Evolutionary conservation across 257 asterid genomes (phyloP).

Genomic region (Jaltomata sinuosa): DNA sequence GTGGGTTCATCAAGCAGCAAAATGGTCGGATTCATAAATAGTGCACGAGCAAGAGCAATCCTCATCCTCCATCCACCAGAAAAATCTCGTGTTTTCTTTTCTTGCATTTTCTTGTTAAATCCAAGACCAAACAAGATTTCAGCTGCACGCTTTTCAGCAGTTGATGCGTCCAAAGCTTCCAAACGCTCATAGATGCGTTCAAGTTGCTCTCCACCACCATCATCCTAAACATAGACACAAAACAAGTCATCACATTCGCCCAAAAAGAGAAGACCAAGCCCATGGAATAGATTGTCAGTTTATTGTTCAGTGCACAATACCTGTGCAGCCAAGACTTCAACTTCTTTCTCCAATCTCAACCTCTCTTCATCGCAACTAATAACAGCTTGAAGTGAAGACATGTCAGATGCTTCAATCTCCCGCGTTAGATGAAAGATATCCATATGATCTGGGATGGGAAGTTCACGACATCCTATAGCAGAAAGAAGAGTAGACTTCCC

Average conservation of each 20-base stretch:
- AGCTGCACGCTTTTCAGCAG: conserved; percentile 99
- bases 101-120: conserved; percentile 84
- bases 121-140: conserved; percentile 94
- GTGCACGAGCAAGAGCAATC: conserved; percentile 92
- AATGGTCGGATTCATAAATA: conserved; percentile 94
- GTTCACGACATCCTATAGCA: conserved; percentile 82
- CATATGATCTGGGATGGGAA: conserved; percentile 97
- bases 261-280: not conserved
- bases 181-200: conserved; percentile 87
- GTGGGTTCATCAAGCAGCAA: conserved; percentile 95
- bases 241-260: not conserved
- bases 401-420: conserved; percentile 96
- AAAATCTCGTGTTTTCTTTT: conserved; percentile 81
- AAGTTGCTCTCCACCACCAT: conserved; percentile 92
- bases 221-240: conserved; percentile 40
- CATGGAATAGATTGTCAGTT: no score
- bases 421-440: conserved; percentile 83
- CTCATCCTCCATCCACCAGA: conserved; percentile 99
- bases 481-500: conserved; percentile 98
- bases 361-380: conserved; percentile 94
- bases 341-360: conserved; percentile 75
- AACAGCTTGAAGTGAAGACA: conserved; percentile 94
- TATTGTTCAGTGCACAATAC: conserved; percentile 15
- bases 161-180: conserved; percentile 83
- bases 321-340: conserved; percentile 70